Base-by-base conservation (phyloP, 352 stramenopile genomes). In the Pythium biforme region DNA sequence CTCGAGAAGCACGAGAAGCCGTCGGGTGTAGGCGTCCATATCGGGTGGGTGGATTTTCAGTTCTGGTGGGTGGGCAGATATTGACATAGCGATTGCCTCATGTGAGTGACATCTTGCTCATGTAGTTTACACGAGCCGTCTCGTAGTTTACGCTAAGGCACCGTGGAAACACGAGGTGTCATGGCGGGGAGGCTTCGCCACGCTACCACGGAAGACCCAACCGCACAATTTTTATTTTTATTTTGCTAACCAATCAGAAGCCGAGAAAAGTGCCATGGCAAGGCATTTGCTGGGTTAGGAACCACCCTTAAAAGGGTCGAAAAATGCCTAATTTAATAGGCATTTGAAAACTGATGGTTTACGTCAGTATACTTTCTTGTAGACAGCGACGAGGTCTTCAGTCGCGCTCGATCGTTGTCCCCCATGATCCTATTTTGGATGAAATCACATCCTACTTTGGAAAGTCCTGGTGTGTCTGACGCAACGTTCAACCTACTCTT, bases 201-300 rank as follows among this genome's bases (percentile, higher is more conserved):
- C 19, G 19, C 39, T 45, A 22, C 39, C 39, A 22, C 39, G 39
- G 39, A 45, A 45, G 7, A 37, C 31, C 31, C 14, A 20, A 47
- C 40, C 31, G 8, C 31, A 11, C 31, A 37, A 10, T 11, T 37
- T 12, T n/a, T n/a, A n/a, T n/a, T n/a, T n/a, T n/a, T n/a, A 48
- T 48, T n/a, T 3, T 31, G 45, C 19, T 50, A 50, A 31, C 45
- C 45, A 31, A 29, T 50, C 15, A 31, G n/a, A 50, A 29, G 45
- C 14, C 39, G 8, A 45, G 14, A 45, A 22, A 45, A 22, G 15
- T 45, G 39, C 20, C 45, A 50, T 50, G 45, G 45, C n/a, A 26
- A 29, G 45, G 45, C 45, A 50, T 15, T 50, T 50, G 23, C 45
- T 50, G 8, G 45, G 45, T 50, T 50, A 50, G 45, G 23, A 50